phyloP scores from a whole-genome alignment of 345 rosid species.

The Anacardium occidentale region DNA sequence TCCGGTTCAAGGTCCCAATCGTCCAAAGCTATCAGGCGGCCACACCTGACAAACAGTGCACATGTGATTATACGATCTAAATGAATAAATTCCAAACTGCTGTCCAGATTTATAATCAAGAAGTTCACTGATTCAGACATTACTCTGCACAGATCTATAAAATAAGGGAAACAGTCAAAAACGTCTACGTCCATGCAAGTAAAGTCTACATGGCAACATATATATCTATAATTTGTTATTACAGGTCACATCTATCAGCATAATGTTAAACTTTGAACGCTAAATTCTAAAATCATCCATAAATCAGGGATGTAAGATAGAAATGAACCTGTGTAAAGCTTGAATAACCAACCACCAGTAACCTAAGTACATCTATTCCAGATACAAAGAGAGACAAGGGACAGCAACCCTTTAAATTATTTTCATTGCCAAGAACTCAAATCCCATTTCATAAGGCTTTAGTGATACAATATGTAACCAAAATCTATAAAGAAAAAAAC shows the following conservation, averaged over 20 bases:
- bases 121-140: no score
- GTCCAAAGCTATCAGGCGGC: constrained; percentile 64
- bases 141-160: not conserved
- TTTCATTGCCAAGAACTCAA: not conserved
- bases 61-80: not conserved
- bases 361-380: no score
- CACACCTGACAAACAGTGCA: constrained; percentile 47
- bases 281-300: no score
- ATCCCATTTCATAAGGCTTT: not conserved
- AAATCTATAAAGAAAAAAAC: not conserved
- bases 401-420: not conserved
- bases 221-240: no score
- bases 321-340: no score
- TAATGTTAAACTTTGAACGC: no score
- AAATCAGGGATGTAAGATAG: no score
- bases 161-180: not conserved
- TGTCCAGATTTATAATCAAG: not conserved
- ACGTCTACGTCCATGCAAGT: not conserved
- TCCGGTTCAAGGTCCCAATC: constrained; percentile 28
- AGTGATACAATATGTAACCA: not conserved
- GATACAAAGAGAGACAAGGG: not conserved
- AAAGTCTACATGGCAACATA: no score
- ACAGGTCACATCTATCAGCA: no score
- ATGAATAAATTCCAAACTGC: not conserved
- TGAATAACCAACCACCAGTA: not conserved